These are phyloP conservation scores for Monosporozyma aerobia DNA, from an alignment of 805 yeast genomes.

Conservation along the genomic window DNA sequence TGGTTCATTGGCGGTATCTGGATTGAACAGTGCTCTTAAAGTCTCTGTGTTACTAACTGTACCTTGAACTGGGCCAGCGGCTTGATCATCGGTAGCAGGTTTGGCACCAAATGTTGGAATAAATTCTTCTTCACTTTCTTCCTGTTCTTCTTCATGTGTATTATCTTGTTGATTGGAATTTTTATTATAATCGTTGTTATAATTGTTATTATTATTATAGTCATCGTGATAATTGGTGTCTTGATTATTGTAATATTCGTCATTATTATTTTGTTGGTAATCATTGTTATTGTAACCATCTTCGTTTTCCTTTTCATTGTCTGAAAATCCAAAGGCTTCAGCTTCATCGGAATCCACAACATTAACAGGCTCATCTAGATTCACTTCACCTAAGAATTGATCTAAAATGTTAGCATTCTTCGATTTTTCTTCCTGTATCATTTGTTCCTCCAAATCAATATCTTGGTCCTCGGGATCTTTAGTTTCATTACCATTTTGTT, in stretches of 20 bases:
- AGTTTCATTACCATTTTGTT: background rate
- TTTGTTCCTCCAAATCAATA: conserved; percentile 30
- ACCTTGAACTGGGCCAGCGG: conserved; percentile 13
- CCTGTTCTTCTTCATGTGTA: conserved; percentile 10
- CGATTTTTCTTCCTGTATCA: conserved; percentile 32
- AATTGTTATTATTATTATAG: background rate
- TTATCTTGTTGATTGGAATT: background rate
- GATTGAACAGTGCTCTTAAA: conserved; percentile 51
- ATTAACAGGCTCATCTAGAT: conserved; percentile 45
- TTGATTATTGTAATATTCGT: background rate
- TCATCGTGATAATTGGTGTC: background rate
- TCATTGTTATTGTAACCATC: conserved; percentile 3
- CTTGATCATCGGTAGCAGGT: background rate
- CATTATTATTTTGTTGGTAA: background rate
- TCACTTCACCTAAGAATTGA: conserved; percentile 37
- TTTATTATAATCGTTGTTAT: background rate
- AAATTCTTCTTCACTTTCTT: conserved; percentile 36
- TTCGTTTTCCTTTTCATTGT: conserved; percentile 32
- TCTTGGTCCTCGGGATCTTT: conserved; percentile 9
- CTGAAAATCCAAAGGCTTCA: conserved; percentile 31
- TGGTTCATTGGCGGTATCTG: conserved; percentile 17
- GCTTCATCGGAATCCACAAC: conserved; percentile 35
- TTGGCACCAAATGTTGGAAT: conserved; percentile 44
- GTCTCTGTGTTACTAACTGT: conserved; percentile 46
- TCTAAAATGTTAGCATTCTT: conserved; percentile 41